These are phyloP conservation scores for Lycium barbarum DNA, from an alignment of 257 asterid genomes.

Conservation along the genomic window DNA sequence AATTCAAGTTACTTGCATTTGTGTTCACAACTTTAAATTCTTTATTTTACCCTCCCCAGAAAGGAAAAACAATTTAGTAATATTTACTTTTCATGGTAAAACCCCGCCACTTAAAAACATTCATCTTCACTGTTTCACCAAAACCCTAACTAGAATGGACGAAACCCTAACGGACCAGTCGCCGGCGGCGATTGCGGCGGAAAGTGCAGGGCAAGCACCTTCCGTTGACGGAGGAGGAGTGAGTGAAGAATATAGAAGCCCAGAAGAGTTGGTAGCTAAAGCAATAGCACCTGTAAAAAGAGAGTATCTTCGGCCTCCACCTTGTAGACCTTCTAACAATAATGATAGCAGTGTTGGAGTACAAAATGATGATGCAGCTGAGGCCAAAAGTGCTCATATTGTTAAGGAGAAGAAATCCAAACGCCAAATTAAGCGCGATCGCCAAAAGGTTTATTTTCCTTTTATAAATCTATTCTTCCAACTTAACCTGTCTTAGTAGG, in stretches of 20 bases:
- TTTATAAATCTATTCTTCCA: too few relatives aligned
- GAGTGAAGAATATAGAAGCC: conserved; percentile 27
- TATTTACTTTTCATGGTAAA: background rate
- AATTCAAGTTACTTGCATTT: too few relatives aligned
- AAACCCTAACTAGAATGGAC: background rate
- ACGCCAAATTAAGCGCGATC: conserved; percentile 94
- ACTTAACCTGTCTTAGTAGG: too few relatives aligned
- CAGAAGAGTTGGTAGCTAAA: conserved; percentile 86
- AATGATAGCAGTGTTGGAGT: background rate
- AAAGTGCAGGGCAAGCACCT: background rate
- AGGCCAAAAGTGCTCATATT: conserved; percentile 48
- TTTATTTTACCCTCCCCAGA: too few relatives aligned
- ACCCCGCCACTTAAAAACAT: background rate
- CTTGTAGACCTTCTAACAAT: conserved; percentile 43
- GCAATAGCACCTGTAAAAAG: conserved; percentile 83
- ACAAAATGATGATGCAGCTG: conserved; percentile 39
- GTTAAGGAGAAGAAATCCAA: conserved; percentile 87
- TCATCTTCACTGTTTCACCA: background rate
- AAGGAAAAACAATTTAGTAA: too few relatives aligned
- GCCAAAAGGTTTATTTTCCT: conserved; percentile 61
- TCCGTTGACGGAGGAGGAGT: background rate
- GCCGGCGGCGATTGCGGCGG: background rate
- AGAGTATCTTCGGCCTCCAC: conserved; percentile 75
- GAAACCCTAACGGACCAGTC: background rate
- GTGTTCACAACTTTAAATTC: too few relatives aligned